Evolutionary conservation across 2,329 filamentous ascomycete species (phyloP), one percentile per base, ranked within the genome.

Genomic region (Botryosphaeria agaves): DNA sequence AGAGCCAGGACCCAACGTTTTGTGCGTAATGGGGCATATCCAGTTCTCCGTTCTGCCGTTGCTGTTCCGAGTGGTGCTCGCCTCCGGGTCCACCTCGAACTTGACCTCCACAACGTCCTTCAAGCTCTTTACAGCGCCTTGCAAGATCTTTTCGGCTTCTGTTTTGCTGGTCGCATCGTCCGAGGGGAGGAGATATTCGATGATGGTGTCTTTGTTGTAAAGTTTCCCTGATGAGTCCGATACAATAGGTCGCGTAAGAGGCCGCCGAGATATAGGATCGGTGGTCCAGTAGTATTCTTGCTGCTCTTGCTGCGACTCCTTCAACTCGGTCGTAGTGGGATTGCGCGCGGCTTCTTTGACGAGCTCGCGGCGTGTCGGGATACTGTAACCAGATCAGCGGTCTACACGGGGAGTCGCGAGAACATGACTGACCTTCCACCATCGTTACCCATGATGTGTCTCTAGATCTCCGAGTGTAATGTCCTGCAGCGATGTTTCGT

Each of bases 201-300:
- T 64, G 14, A 95, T 67, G 0, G 83, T 74, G 49, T 95, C 85
- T 56, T 95, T 95, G 49, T 93, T 95, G 65, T 93, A 98, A 0
- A 98, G 65, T 14, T 75, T 74, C 1, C 91, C 91, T 4, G 69
- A 66, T 37, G 68, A 77, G 53, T 98, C 89, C 0, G 84, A 89
- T 0, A 93, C 85, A 11, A 85, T 70, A 4, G 80, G 78, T 26
- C 71, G 61, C 14, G 73, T 66, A 14, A 98, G 69, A 0, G 72
- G 69, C 35, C 75, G 71, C 38, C 79, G 77, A 1, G 82, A 91
- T n/a, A 98, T 63, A 0, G 85, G 81, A 45, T 89, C 92, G 38
- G 75, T 79, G 4, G 71, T 69, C 89, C 89, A 98, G 43, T 74
- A 71, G 54, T 95, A 84, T 35, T 73, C 69, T 47, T 89, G 76